These are phyloP conservation scores for Trichophyton benhamiae DNA, from an alignment of 2,329 filamentous ascomycete genomes.

Conservation along the genomic window DNA sequence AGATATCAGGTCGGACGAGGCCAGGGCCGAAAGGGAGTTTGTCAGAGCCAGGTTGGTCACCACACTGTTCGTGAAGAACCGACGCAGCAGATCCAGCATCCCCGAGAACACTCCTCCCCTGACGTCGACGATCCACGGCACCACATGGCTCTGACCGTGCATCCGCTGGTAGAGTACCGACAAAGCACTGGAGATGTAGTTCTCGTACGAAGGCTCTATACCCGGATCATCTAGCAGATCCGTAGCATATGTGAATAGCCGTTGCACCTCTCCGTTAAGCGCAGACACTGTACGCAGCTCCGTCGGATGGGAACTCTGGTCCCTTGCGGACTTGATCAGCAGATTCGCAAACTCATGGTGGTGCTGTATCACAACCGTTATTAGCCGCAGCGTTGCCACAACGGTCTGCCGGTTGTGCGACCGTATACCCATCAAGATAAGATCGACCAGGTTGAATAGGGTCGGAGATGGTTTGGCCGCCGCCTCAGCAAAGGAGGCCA, in stretches of 20 bases:
- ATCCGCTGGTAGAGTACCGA: slow-evolving; percentile 33
- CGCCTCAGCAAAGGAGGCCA: slow-evolving; percentile 64
- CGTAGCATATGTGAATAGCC: slow-evolving; percentile 27
- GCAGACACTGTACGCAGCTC: slow-evolving; percentile 27
- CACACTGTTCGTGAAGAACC: slow-evolving; percentile 80
- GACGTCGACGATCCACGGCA: slow-evolving; percentile 50
- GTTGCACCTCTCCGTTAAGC: slow-evolving; percentile 30
- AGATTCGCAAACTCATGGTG: slow-evolving; percentile 72
- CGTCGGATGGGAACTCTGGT: slow-evolving; percentile 11
- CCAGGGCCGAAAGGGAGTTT: slow-evolving; percentile 67
- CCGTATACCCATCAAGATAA: slow-evolving; percentile 71
- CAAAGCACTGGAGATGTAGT: slow-evolving; percentile 41
- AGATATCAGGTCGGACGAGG: slow-evolving; percentile 70
- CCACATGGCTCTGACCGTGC: slow-evolving; percentile 13
- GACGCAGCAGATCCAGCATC: slow-evolving; percentile 50
- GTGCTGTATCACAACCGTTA: slow-evolving; percentile 72
- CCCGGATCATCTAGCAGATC: slow-evolving; percentile 28
- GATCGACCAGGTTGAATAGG: slow-evolving; percentile 84
- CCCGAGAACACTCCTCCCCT: slow-evolving; percentile 47
- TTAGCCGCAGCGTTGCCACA: slow-evolving; percentile 72
- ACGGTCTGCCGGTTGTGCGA: slow-evolving; percentile 83
- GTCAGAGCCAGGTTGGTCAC: slow-evolving; percentile 85
- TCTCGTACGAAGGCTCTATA: slow-evolving; percentile 32
- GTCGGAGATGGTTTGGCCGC: slow-evolving; percentile 67
- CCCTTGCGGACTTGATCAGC: slow-evolving; percentile 48